phyloP scores from a whole-genome alignment of 2,329 filamentous ascomycete species.

The Fusarium compactum region DNA sequence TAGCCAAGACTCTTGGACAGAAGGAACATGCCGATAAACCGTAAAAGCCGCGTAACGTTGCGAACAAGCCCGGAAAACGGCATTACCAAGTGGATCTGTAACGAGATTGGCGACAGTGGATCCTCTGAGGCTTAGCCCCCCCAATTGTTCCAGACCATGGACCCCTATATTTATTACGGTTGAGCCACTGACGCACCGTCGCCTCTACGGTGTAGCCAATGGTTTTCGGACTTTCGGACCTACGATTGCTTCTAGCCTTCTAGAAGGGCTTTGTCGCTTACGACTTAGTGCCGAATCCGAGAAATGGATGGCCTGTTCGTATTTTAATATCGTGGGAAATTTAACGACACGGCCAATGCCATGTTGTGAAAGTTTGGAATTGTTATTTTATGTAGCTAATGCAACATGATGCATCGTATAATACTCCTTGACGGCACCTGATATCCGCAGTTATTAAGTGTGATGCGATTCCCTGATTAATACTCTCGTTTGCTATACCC shows the following conservation, averaged over 20 bases:
- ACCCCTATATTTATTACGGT: conserved; percentile 11
- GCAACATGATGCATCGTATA: not conserved
- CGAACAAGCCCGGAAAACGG: conserved; percentile 11
- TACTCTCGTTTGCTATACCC: not conserved
- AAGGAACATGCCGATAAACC: conserved; percentile 8
- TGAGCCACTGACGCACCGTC: conserved; percentile 1
- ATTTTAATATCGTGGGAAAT: not conserved
- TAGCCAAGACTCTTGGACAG: not conserved
- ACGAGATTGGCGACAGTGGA: not conserved
- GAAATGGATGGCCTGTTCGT: not conserved
- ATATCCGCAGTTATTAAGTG: not conserved
- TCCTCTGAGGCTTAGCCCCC: conserved; percentile 2
- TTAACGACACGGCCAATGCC: not conserved
- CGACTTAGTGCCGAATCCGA: not conserved
- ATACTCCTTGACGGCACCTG: not conserved
- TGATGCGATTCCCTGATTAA: not conserved
- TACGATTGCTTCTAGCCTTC: too few species aligned
- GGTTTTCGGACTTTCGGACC: not conserved
- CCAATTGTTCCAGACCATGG: not conserved
- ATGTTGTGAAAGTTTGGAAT: not conserved
- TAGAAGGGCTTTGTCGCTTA: not conserved
- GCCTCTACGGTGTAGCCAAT: conserved; percentile 12
- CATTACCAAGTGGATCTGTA: conserved; percentile 7
- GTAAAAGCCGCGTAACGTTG: conserved; percentile 14
- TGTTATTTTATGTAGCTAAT: not conserved